Evolutionary conservation across 2,329 filamentous ascomycete species (phyloP).

Genomic region (Exophiala mesophila): DNA sequence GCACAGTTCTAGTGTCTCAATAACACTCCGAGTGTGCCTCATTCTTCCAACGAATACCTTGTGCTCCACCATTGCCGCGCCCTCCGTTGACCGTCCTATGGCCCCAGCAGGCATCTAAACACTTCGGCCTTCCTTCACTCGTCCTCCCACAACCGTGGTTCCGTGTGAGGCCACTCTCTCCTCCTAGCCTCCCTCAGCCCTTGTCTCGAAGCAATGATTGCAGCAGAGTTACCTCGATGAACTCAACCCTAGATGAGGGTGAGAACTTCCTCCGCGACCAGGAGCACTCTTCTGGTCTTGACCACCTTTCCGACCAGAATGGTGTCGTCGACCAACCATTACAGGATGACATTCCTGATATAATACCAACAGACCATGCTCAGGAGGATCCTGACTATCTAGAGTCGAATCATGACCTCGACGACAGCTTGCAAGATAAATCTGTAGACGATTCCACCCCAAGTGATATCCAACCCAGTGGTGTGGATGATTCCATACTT

Average conservation of each 20-base stretch:
- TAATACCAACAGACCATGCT: conserved; percentile 11
- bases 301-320: conserved; percentile 29
- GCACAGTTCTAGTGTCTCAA: too few relatives aligned
- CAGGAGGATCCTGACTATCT: conserved; percentile 17
- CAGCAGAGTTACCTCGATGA: conserved; percentile 53
- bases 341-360: conserved; percentile 25
- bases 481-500: conserved; percentile 5
- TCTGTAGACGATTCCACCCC: background rate
- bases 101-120: too few relatives aligned
- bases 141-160: too few relatives aligned
- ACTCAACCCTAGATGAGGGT: conserved; percentile 60
- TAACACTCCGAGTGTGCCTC: too few relatives aligned
- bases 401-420: conserved; percentile 24
- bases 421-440: conserved; percentile 4
- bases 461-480: background rate
- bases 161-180: too few relatives aligned
- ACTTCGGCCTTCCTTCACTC: too few relatives aligned
- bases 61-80: too few relatives aligned
- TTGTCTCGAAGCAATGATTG: conserved; percentile 21
- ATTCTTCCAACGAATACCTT: too few relatives aligned
- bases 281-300: conserved; percentile 40
- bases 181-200: background rate
- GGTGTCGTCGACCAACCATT: conserved; percentile 21
- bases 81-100: too few relatives aligned
- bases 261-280: conserved; percentile 55